A percentile compares a stretch with the other conserved stretches of the same genome.
Evolutionary conservation across 345 rosid species (phyloP).

Genomic region (Populus alba): DNA sequence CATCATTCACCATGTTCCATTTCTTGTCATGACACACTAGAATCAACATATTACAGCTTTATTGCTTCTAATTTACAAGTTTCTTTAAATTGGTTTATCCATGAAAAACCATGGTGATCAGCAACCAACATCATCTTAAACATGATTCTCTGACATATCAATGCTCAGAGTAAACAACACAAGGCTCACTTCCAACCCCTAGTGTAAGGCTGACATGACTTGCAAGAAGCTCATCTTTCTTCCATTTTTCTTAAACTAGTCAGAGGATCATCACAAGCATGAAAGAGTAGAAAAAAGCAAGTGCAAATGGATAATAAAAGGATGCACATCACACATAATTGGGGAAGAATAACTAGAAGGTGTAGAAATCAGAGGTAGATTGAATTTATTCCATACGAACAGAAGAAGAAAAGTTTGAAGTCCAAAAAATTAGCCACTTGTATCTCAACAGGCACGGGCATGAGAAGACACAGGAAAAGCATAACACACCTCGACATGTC

Average conservation of each 20-base stretch:
- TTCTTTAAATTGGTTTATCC: not conserved
- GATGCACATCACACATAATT: not conserved
- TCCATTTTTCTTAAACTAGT: not conserved
- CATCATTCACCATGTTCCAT: not conserved
- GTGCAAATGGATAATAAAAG: not conserved
- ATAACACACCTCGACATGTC: slow-evolving; percentile 67
- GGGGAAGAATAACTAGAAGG: not conserved
- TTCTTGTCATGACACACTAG: not conserved
- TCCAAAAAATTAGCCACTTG: not conserved
- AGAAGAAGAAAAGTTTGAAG: not conserved
- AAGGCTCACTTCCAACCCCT: not conserved
- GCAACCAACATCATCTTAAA: not conserved
- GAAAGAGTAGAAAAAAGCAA: not conserved
- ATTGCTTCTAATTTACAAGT: not conserved
- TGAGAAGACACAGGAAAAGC: not conserved
- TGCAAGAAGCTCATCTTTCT: not conserved
- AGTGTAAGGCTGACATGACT: not conserved
- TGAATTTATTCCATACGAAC: not conserved
- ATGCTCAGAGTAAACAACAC: not conserved
- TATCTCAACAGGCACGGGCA: not conserved
- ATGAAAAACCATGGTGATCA: not conserved
- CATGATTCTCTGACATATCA: not conserved
- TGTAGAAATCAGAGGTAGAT: not conserved
- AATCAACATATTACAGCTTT: not conserved
- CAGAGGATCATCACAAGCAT: not conserved